Percentiles rank a stretch among this genome's conserved stretches.
phyloP scores from a whole-genome alignment of 345 rosid species.

The Salix koriyanagi region DNA sequence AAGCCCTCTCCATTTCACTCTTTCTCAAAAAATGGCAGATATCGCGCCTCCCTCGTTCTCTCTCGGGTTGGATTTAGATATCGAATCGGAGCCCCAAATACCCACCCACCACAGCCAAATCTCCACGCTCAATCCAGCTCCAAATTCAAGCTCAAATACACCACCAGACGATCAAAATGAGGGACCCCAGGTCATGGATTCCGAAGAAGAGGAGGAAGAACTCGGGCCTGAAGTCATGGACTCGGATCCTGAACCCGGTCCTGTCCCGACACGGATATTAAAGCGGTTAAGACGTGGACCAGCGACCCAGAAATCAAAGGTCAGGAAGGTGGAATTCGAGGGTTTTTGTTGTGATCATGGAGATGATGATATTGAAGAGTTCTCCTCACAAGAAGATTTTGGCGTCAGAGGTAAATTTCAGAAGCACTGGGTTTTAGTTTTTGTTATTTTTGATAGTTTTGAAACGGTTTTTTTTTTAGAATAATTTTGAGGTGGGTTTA shows the following conservation, averaged over 20 bases:
- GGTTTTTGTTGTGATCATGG: constrained; percentile 9
- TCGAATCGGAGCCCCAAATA: constrained; percentile 26
- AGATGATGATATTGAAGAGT: constrained; percentile 79
- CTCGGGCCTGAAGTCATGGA: constrained; percentile 20
- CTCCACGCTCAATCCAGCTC: background rate
- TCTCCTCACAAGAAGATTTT: constrained; percentile 62
- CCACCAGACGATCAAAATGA: constrained; percentile 2
- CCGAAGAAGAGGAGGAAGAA: background rate
- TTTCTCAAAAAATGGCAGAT: constrained; percentile 46
- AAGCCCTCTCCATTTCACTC: background rate
- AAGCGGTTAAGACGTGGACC: constrained; percentile 61
- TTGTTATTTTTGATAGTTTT: background rate
- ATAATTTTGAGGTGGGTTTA: background rate
- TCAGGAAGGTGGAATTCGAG: constrained; percentile 16
- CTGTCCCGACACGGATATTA: constrained; percentile 41
- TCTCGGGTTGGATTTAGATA: constrained; percentile 67
- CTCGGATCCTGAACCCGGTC: constrained; percentile 42
- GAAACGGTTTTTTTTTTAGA: background rate
- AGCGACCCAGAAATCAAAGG: constrained; percentile 1
- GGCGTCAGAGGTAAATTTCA: constrained; percentile 24
- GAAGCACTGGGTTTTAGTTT: background rate
- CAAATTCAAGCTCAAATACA: constrained; percentile 14
- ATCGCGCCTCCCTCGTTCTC: constrained; percentile 84
- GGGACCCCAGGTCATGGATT: constrained; percentile 21
- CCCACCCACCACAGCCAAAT: background rate